Evolutionary conservation across 306 rosid genomes (phyloP).

Genomic region (Trichosanthes cucumerina): DNA sequence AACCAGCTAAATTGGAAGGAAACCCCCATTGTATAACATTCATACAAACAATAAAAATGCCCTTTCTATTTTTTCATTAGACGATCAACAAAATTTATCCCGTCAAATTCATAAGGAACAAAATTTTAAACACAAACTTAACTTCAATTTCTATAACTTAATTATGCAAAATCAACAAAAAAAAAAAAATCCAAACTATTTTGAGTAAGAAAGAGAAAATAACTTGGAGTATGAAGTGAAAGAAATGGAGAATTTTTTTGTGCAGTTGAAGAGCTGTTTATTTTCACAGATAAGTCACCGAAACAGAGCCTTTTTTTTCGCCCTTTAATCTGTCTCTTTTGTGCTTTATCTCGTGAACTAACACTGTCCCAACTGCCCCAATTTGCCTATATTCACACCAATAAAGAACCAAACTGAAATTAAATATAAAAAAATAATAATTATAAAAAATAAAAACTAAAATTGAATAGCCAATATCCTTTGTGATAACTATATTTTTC

Average conservation of each 20-base stretch:
- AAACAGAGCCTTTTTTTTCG: neutral
- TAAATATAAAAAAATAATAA: neutral
- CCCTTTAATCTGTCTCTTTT: neutral
- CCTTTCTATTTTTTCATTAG: too few relatives aligned
- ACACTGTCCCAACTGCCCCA: neutral
- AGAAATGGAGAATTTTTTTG: neutral
- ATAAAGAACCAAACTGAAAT: neutral
- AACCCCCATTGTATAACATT: too few relatives aligned
- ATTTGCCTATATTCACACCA: neutral
- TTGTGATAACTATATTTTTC: too few relatives aligned
- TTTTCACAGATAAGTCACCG: constrained; percentile 2
- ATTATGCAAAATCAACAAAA: too few relatives aligned
- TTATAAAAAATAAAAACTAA: too few relatives aligned
- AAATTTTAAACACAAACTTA: neutral
- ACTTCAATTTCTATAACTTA: neutral
- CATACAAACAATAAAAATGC: too few relatives aligned
- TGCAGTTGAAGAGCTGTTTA: neutral
- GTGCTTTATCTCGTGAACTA: neutral
- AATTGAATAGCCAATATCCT: constrained; percentile 5
- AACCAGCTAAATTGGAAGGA: too few relatives aligned
- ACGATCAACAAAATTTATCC: too few relatives aligned
- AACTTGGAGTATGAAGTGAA: neutral
- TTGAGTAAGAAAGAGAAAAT: neutral
- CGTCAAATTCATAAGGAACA: too few relatives aligned
- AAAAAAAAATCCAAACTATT: too few relatives aligned